Percentiles rank a stretch among this genome's conserved stretches.
These are phyloP conservation scores for Remersonia thermophila DNA, from an alignment of 2,329 filamentous ascomycete species.

Conservation along the genomic window DNA sequence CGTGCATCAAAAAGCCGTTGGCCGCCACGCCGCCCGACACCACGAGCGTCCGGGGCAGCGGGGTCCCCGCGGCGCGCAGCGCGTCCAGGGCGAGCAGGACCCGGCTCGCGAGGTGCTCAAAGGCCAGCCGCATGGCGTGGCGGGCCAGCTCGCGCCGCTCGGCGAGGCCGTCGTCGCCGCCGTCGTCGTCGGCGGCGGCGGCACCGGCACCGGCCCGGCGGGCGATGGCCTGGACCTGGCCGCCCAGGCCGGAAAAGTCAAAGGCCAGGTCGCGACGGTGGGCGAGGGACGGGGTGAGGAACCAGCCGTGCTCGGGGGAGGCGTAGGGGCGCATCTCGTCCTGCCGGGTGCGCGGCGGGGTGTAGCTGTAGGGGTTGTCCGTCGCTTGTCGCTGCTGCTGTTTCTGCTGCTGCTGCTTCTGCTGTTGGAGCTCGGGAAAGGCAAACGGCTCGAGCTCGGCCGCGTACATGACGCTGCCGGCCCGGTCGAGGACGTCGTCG, in stretches of 20 bases:
- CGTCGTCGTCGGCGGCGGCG: conserved; percentile 13
- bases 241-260: conserved; percentile 63
- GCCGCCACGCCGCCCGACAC: conserved; percentile 85
- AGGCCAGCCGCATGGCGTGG: conserved; percentile 66
- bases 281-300: conserved; percentile 52
- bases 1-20: conserved; percentile 63
- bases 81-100: conserved; percentile 52
- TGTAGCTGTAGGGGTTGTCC: conserved; percentile 41
- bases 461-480: conserved; percentile 61
- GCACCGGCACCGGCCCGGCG: conserved; percentile 18
- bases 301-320: conserved; percentile 41
- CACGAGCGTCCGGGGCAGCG: conserved; percentile 53
- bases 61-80: too few relatives aligned
- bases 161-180: too few relatives aligned
- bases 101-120: conserved; percentile 74
- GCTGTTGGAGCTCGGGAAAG: conserved; percentile 44
- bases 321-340: conserved; percentile 40
- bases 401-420: too few relatives aligned
- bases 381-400: conserved; percentile 2
- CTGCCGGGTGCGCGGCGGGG: conserved; percentile 42
- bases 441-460: conserved; percentile 68
- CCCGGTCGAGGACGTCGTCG: conserved; percentile 35
- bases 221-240: conserved; percentile 29
- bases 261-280: conserved; percentile 44
- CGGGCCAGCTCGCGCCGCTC: conserved; percentile 60